Evolutionary conservation across 1,284 basidiomycete genomes (phyloP).

Genomic region (Tetrapyrgos nigripes): DNA sequence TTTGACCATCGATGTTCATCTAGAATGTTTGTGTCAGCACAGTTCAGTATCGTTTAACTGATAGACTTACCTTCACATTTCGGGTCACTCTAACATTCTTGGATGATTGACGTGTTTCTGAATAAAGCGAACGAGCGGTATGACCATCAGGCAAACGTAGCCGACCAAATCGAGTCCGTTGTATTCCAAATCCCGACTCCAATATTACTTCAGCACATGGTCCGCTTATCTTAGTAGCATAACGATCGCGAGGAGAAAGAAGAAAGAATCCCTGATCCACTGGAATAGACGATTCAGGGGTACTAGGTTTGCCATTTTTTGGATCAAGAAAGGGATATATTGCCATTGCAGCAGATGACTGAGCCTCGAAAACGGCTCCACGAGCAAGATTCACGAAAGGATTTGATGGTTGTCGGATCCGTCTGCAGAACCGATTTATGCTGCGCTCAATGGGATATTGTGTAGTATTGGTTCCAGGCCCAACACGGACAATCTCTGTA

Average conservation of each 20-base stretch:
- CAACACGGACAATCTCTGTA: slow-evolving; percentile 29
- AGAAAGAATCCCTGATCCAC: slow-evolving; percentile 15
- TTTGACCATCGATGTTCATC: slow-evolving; percentile 8
- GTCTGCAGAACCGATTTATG: slow-evolving; percentile 29
- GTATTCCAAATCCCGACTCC: background rate
- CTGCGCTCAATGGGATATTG: slow-evolving; percentile 28
- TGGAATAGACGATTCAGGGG: slow-evolving; percentile 1
- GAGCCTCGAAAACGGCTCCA: slow-evolving; percentile 14
- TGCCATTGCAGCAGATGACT: slow-evolving; percentile 23
- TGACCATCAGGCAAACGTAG: slow-evolving; percentile 35
- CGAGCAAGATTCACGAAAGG: slow-evolving; percentile 27
- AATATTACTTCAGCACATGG: background rate
- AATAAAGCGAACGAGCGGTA: slow-evolving; percentile 30
- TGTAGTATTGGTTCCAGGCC: slow-evolving; percentile 27
- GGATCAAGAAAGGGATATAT: slow-evolving; percentile 22
- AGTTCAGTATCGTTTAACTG: background rate
- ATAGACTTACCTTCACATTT: slow-evolving; percentile 30
- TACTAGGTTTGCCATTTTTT: background rate
- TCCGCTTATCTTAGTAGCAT: background rate
- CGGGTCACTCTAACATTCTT: slow-evolving; percentile 23
- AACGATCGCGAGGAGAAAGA: slow-evolving; percentile 3
- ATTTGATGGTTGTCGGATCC: slow-evolving; percentile 28
- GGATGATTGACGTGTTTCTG: slow-evolving; percentile 17
- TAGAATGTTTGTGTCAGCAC: background rate
- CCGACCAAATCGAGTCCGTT: slow-evolving; percentile 29